Percentiles rank a stretch among this genome's conserved stretches.
Evolutionary conservation across 1,284 basidiomycete genomes (phyloP).

Genomic region (Trichosporon ovoides): DNA sequence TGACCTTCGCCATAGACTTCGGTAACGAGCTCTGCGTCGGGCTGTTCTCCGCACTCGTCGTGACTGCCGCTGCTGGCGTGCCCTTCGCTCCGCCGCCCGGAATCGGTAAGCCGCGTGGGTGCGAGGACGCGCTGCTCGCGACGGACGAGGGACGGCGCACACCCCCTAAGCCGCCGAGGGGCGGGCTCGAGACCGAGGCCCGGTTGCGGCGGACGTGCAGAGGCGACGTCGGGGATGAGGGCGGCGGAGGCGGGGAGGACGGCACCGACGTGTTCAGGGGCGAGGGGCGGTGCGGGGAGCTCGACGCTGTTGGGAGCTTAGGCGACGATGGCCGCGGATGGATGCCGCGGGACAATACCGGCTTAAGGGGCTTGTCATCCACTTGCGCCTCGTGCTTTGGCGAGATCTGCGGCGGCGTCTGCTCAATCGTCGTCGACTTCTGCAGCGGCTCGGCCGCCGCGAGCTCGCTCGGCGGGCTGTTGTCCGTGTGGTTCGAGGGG

Average conservation of each 20-base stretch:
- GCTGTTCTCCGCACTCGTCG: slow-evolving; percentile 23
- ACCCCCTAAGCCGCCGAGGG: slow-evolving; percentile 19
- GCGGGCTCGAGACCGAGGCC: slow-evolving; percentile 8
- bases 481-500: not conserved
- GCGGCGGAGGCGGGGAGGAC: not conserved
- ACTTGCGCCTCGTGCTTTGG: too few relatives aligned
- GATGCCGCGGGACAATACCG: not conserved
- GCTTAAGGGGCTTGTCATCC: too few relatives aligned
- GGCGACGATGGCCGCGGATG: not conserved
- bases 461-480: not conserved
- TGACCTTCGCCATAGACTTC: not conserved
- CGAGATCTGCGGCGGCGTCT: too few relatives aligned
- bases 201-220: slow-evolving; percentile 3
- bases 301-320: too few relatives aligned
- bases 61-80: slow-evolving; percentile 35
- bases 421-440: not conserved
- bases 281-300: too few relatives aligned
- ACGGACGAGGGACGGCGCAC: slow-evolving; percentile 29
- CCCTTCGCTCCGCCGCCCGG: slow-evolving; percentile 18
- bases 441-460: not conserved
- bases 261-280: not conserved
- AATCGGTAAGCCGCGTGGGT: slow-evolving; percentile 24
- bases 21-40: slow-evolving; percentile 9
- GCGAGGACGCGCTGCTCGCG: slow-evolving; percentile 21
- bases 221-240: slow-evolving; percentile 1